These are phyloP conservation scores for Saccharomycopsis malanga DNA, from an alignment of 805 yeast species.

Conservation along the genomic window DNA sequence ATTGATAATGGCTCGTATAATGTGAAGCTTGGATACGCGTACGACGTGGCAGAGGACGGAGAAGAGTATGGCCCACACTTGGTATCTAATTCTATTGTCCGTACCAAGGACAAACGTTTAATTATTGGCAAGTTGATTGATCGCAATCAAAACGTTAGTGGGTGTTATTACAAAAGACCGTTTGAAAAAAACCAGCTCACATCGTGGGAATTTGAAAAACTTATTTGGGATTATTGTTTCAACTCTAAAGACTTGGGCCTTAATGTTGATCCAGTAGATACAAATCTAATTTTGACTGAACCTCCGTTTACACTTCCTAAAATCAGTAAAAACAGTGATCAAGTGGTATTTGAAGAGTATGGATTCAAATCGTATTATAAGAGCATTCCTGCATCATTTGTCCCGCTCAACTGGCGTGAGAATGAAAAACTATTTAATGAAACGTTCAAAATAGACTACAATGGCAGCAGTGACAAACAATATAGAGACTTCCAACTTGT, in stretches of 20 bases:
- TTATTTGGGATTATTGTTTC: constrained; percentile 82
- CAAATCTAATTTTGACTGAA: constrained; percentile 68
- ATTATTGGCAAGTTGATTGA: constrained; percentile 67
- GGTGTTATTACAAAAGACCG: constrained; percentile 71
- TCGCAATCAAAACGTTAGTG: constrained; percentile 64
- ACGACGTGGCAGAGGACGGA: constrained; percentile 27
- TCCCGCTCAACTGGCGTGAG: constrained; percentile 49
- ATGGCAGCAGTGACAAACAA: constrained; percentile 15
- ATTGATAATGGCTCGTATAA: constrained; percentile 88
- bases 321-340: constrained; percentile 78
- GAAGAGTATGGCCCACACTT: constrained; percentile 35
- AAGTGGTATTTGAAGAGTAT: constrained; percentile 89
- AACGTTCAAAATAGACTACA: constrained; percentile 25
- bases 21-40: constrained; percentile 56
- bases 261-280: constrained; percentile 37
- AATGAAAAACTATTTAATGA: constrained; percentile 26
- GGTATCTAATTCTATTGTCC: constrained; percentile 63
- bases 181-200: constrained; percentile 81
- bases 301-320: constrained; percentile 77
- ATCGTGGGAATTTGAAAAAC: constrained; percentile 86
- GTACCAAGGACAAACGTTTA: constrained; percentile 67
- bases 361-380: constrained; percentile 68
- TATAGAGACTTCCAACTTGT: constrained; percentile 63
- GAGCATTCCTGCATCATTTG: constrained; percentile 51
- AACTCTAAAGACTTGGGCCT: constrained; percentile 35